A percentile compares a stretch with the other conserved stretches of the same genome.
Conservation (phyloP, 257 asterid species). For the Capsicum pubescens region DNA sequence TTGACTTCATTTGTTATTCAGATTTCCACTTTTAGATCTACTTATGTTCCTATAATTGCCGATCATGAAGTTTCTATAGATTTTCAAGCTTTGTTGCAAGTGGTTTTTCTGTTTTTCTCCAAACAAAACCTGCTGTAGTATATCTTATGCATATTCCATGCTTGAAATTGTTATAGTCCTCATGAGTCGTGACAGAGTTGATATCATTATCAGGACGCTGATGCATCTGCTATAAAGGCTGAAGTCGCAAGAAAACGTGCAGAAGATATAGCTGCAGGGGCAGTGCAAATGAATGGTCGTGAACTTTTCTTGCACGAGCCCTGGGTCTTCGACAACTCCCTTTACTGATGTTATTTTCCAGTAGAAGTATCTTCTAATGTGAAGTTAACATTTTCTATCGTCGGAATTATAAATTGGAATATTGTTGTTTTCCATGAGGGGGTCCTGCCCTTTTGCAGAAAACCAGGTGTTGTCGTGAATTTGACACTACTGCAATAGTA, state of each 20-base stretch:
- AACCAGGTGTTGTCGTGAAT: no score
- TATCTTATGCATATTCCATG: background rate
- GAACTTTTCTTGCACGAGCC: constrained; percentile 82
- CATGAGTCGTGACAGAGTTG: background rate
- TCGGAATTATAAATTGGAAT: no score
- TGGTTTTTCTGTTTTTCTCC: background rate
- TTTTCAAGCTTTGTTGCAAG: background rate
- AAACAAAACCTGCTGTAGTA: background rate
- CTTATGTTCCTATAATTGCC: background rate
- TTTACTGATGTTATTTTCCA: constrained; percentile 39
- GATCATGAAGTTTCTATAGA: background rate
- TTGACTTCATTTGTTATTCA: background rate
- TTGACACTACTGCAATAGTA: no score
- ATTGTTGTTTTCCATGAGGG: no score
- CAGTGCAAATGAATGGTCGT: constrained; percentile 83
- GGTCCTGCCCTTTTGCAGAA: no score
- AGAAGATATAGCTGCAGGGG: constrained; percentile 81
- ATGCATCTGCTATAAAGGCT: constrained; percentile 65
- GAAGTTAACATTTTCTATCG: background rate
- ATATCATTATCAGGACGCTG: constrained; percentile 57
- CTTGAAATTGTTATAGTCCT: background rate
- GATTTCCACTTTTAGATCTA: background rate
- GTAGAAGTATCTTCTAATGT: background rate
- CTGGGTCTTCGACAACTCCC: constrained; percentile 77
- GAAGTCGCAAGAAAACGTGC: constrained; percentile 73